Evolutionary conservation across 768 basidiomycete species (phyloP), one percentile per base, ranked within the genome.

Genomic region (Naganishia vishniacii): DNA sequence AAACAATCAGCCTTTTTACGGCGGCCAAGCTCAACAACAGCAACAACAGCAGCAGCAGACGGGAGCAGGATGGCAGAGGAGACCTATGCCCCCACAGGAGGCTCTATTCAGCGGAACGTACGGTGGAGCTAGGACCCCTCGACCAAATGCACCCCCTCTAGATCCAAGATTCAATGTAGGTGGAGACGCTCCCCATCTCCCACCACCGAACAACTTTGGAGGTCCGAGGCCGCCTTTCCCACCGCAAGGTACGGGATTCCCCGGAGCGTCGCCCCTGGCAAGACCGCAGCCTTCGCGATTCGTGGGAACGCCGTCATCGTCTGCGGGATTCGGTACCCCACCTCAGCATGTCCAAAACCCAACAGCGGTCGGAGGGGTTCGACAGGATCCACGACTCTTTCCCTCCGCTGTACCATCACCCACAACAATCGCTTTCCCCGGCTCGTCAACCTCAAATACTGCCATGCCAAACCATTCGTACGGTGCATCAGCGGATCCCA

Each of bases 71-170:
- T 56, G 53, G 53, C 53, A 56, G 37, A 56, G 53, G n/a, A 32
- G 53, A 26, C 53, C 53, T 6, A 56, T 56, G 53, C 34, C 53
- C 18, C 53, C 53, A n/a, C 53, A 56, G 37, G 53, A 56, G 32
- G 32, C 53, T 4, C 53, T 56, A 20, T 56, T 56, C 53, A 40
- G 53, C 37, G 26, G 25, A 15, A 37, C 32, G 1, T 20, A 37
- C 16, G 40, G 13, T n/a, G 53, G 53, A 12, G 20, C 34, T 11
- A 20, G 53, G 32, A 32, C 53, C 40, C 53, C 53, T 23, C 53
- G 53, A 25, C 53, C 32, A 23, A 25, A n/a, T 13, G 26, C 20
- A 15, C 31, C 53, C 3, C 9, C 53, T 4, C 53, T 40, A 7
- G 53, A 56, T 18, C 53, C 53, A 15, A 37, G 53, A 56, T 40